Conservation (phyloP, 352 stramenopile species). For the Aphanomyces astaci region DNA sequence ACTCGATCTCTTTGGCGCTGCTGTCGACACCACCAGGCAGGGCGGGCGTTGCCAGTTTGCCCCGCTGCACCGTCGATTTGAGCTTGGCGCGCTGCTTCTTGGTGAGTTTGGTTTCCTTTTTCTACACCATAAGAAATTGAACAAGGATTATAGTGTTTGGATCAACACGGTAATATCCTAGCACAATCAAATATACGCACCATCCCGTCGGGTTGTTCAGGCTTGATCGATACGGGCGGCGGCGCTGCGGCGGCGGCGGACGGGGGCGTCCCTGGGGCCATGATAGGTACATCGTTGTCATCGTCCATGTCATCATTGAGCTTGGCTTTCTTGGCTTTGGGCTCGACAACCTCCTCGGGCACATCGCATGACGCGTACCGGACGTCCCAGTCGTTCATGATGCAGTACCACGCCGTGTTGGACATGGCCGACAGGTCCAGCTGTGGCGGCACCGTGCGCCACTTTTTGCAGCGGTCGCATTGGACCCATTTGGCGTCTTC, state of each 20-base stretch:
- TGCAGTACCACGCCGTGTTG: slow-evolving; percentile 91
- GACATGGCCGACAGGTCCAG: slow-evolving; percentile 88
- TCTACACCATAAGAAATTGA: slow-evolving; percentile 63
- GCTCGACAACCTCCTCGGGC: slow-evolving; percentile 82
- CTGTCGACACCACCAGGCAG: not conserved
- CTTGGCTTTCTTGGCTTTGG: slow-evolving; percentile 69
- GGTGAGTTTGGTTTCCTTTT: slow-evolving; percentile 46
- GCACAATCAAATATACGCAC: too few relatives aligned
- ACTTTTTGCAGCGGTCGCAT: slow-evolving; percentile 94
- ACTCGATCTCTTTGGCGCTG: slow-evolving; percentile 58
- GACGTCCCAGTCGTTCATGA: slow-evolving; percentile 91
- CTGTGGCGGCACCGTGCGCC: slow-evolving; percentile 86
- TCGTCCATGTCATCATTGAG: slow-evolving; percentile 15
- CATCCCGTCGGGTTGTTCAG: too few relatives aligned
- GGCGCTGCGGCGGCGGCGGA: not conserved
- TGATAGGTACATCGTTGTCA: not conserved
- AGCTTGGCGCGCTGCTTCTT: slow-evolving; percentile 3
- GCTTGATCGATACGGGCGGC: not conserved
- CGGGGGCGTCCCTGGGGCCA: not conserved
- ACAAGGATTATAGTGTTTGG: too few relatives aligned
- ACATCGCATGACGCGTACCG: slow-evolving; percentile 81
- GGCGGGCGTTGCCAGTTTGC: not conserved
- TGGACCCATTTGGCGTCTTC: slow-evolving; percentile 91
- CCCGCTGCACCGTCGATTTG: not conserved
- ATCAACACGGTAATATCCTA: too few relatives aligned